Base-by-base conservation (phyloP, 805 yeast genomes). In the Wickerhamiella parazyma region DNA sequence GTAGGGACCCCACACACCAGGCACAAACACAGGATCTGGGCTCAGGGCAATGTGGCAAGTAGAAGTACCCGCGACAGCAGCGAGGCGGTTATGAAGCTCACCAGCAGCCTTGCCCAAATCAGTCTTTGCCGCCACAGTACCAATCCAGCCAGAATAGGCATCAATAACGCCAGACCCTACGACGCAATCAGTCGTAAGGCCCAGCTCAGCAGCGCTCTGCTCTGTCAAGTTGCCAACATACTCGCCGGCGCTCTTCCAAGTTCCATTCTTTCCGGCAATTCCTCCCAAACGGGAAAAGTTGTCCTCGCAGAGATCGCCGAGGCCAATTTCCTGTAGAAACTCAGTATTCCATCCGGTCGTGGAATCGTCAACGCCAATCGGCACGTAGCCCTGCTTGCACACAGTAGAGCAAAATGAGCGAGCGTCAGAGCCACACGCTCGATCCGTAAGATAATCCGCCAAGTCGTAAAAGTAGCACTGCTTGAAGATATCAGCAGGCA, bases 1-100 rank as follows among this genome's bases (percentile, higher is more conserved):
- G 64, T 91, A 91, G 2, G 98, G 98, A 11, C 98, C 98, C 98
- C 98, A 91, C 26, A 91, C 95, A 48, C 98, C 98, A 36, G 84
- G 76, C 8, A 89, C 97, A 59, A 89, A 87, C 36, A 85, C 75
- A 0, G 95, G 81, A 24, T 83, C 79, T 48, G 74, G 71, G 22
- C 94, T 80, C 71, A 89, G 71, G 45, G 84, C 86, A 53, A 91
- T 78, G 62, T 91, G 97, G 59, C 98, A 91, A 1, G 98, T 91
- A 1, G 96, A 86, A 5, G 98, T 91, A 48, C 98, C 98, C 0
- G 98, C 97, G 17, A 91, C 96, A 2, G 96, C 95, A 12, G 98
- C 97, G 51, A 91, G 69, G 54, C 96, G 74, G 46, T 94, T 93
- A 51, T 80, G 70, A 4, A 91, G 76, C 33, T 53, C 53, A 24